Percentiles rank a stretch among this genome's conserved stretches.
Evolutionary conservation across 2,329 filamentous ascomycete genomes (phyloP).

Genomic region (Gliomastix tumulicola): DNA sequence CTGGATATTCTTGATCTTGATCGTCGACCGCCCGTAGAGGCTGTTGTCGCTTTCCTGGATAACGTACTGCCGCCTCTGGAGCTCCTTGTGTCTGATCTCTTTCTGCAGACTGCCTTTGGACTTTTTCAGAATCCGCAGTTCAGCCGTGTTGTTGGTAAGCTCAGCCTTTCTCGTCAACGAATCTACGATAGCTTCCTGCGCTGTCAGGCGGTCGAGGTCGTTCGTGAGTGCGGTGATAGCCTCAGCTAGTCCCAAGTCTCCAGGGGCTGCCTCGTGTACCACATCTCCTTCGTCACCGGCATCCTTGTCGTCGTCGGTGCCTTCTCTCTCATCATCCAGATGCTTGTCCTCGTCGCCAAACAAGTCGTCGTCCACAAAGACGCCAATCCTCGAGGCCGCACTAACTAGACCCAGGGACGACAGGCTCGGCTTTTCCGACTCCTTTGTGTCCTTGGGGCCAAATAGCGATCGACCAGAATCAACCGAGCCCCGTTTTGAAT

Average conservation of each 20-base stretch:
- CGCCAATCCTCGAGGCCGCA: conserved; percentile 77
- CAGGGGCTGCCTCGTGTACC: conserved; percentile 89
- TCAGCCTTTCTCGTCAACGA: conserved; percentile 91
- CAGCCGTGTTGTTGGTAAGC: conserved; percentile 91
- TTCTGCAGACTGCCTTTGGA: conserved; percentile 89
- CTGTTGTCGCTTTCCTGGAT: conserved; percentile 98
- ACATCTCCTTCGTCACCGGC: conserved; percentile 62
- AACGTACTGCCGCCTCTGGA: conserved; percentile 94
- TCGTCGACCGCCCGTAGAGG: conserved; percentile 82
- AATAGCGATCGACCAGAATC: conserved; percentile 36
- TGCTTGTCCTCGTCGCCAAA: conserved; percentile 86
- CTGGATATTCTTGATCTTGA: conserved; percentile 88
- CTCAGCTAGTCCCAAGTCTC: conserved; percentile 87
- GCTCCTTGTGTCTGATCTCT: conserved; percentile 87
- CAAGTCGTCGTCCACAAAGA: conserved; percentile 89
- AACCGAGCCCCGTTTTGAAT: conserved; percentile 55
- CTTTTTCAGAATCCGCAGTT: conserved; percentile 85
- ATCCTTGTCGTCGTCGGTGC: conserved; percentile 72
- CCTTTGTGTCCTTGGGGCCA: conserved; percentile 22
- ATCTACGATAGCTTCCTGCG: conserved; percentile 87
- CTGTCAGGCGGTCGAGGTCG: conserved; percentile 81
- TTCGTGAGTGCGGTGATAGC: conserved; percentile 82
- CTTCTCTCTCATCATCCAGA: conserved; percentile 40
- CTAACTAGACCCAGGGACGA: conserved; percentile 88
- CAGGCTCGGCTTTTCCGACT: conserved; percentile 70